Conservation (phyloP, 129 eudicot genomes). For the Centaurea solstitialis region DNA sequence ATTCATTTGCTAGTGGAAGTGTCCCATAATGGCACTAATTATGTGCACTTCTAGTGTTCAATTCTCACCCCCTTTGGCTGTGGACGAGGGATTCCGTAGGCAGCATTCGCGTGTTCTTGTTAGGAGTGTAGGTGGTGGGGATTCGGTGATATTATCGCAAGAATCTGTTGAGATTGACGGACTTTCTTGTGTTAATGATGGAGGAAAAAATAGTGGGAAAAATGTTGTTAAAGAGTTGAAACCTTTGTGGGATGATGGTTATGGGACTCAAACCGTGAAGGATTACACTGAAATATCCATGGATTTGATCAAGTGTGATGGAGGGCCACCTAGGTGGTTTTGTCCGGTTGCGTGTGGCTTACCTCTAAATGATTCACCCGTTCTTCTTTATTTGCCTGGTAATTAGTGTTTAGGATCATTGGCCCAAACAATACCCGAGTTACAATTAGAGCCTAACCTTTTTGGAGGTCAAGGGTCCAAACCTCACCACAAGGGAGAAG, state of each 20-base stretch:
- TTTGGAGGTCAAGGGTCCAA: neutral
- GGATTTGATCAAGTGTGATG: constrained; percentile 66
- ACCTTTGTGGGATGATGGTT: constrained; percentile 94
- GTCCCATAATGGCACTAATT: constrained; percentile 14
- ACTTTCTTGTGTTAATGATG: constrained; percentile 21
- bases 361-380: constrained; percentile 65
- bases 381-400: constrained; percentile 94
- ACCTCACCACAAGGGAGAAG: neutral
- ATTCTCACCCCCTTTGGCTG: constrained; percentile 31
- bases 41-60: constrained; percentile 12
- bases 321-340: constrained; percentile 96
- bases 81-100: constrained; percentile 26
- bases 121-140: constrained; percentile 39
- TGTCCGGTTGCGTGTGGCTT: constrained; percentile 67
- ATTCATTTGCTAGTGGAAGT: neutral
- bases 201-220: constrained; percentile 22
- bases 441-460: neutral
- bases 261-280: constrained; percentile 65
- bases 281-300: constrained; percentile 63
- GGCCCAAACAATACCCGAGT: neutral
- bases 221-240: constrained; percentile 42
- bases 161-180: constrained; percentile 41
- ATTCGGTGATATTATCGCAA: constrained; percentile 26
- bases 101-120: constrained; percentile 30
- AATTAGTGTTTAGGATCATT: constrained; percentile 17